Percentiles rank a stretch among this genome's conserved stretches.
phyloP scores from a whole-genome alignment of 345 rosid genomes.

The Hypericum androsaemum region DNA sequence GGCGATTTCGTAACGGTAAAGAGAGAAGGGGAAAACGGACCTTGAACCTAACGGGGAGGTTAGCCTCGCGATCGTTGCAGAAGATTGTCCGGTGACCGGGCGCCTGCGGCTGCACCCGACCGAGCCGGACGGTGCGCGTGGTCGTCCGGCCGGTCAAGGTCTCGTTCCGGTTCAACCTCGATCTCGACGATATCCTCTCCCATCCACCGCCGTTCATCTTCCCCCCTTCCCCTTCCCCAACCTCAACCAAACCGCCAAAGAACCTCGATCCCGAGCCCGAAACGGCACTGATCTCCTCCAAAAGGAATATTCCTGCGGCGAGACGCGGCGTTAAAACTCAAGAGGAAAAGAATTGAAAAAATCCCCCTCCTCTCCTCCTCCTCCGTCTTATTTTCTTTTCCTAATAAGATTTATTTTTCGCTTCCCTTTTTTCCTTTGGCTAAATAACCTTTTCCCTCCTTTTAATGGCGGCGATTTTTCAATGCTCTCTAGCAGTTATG shows the following conservation, averaged over 20 bases:
- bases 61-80: constrained; percentile 96
- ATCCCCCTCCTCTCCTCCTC: no score
- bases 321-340: no score
- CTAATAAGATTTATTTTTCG: no score
- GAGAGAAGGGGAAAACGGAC: constrained; percentile 18
- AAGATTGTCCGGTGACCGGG: constrained; percentile 77
- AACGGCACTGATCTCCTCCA: neutral
- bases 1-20: neutral
- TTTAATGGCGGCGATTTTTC: no score
- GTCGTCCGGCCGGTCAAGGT: constrained; percentile 30
- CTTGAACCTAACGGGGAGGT: constrained; percentile 67
- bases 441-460: no score
- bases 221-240: neutral
- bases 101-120: constrained; percentile 96
- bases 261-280: neutral
- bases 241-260: constrained; percentile 1
- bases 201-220: constrained; percentile 47
- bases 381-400: no score
- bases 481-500: no score
- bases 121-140: constrained; percentile 69
- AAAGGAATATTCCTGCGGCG: neutral
- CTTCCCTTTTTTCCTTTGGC: no score
- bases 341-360: no score
- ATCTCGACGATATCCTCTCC: constrained; percentile 46
- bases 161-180: constrained; percentile 32